Base-by-base conservation (phyloP, 139 green algal species). In the Trebouxia sp. region DNA sequence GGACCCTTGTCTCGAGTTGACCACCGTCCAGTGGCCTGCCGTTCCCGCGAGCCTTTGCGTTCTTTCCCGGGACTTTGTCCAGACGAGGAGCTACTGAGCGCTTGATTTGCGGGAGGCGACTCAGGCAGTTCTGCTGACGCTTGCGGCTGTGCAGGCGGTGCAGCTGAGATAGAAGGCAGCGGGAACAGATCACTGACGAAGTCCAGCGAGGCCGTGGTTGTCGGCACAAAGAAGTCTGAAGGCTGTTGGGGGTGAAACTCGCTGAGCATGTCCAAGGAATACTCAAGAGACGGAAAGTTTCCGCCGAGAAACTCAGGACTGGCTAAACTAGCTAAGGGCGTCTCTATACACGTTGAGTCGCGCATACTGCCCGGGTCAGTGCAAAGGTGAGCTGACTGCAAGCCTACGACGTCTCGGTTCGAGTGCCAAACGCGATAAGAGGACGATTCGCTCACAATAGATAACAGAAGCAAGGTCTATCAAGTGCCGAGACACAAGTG, bases 291-390 rank as follows among this genome's bases (percentile, higher is more conserved):
- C 14, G 62, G 62, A 45, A 72, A 72, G 32, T 45, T 72, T 15
- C 42, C 62, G 37, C 62, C 62, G 15, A 72, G 42, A 45, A 72
- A 72, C 11, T 72, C 62, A 30, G 32, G 24, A 5, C 15, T 26
- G 32, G n/a, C n/a, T n/a, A n/a, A n/a, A n/a, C n/a, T n/a, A n/a
- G n/a, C n/a, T n/a, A n/a, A n/a, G n/a, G 62, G 35, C 35, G 32
- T 30, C 8, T 45, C 35, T 35, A 45, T 72, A n/a, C 62, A n/a
- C n/a, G n/a, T 72, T 30, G 32, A 45, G 35, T 45, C 62, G 32
- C 62, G 62, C 62, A 72, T 72, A 37, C 62, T 72, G 9, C 62
- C n/a, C n/a, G n/a, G n/a, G n/a, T n/a, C n/a, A n/a, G n/a, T n/a
- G n/a, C n/a, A n/a, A n/a, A n/a, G n/a, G n/a, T n/a, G n/a, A n/a